Conservation (phyloP, 257 asterid genomes). For the Rubia yunnanensis region DNA sequence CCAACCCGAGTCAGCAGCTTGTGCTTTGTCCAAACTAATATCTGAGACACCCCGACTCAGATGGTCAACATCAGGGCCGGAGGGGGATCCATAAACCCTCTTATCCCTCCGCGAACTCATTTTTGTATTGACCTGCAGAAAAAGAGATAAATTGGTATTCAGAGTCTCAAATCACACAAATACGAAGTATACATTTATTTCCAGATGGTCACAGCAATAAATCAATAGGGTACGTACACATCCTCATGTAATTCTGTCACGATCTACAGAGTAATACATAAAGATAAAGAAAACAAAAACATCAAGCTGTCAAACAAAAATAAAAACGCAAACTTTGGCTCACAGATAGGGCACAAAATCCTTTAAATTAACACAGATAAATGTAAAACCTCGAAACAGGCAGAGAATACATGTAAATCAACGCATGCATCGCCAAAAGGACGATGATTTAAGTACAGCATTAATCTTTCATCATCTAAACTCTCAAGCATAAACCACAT, state of each 20-base stretch:
- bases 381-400: neutral
- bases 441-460: neutral
- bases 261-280: neutral
- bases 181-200: neutral
- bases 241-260: neutral
- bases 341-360: neutral
- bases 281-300: neutral
- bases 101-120: conserved; percentile 56
- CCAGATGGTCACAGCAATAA: neutral
- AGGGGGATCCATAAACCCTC: conserved; percentile 14
- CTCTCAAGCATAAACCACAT: neutral
- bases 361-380: too few relatives aligned
- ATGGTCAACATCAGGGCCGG: conserved; percentile 23
- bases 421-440: neutral
- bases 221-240: neutral
- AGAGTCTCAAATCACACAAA: neutral
- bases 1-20: conserved; percentile 58
- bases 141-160: neutral
- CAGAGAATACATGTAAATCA: neutral
- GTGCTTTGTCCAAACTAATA: conserved; percentile 26
- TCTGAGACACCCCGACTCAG: conserved; percentile 30
- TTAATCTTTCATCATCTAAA: neutral
- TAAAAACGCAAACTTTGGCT: neutral
- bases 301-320: neutral
- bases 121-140: conserved; percentile 9